Evolutionary conservation across 2,329 filamentous ascomycete genomes (phyloP), one percentile per base, ranked within the genome.

Genomic region (Parastagonospora avenae): DNA sequence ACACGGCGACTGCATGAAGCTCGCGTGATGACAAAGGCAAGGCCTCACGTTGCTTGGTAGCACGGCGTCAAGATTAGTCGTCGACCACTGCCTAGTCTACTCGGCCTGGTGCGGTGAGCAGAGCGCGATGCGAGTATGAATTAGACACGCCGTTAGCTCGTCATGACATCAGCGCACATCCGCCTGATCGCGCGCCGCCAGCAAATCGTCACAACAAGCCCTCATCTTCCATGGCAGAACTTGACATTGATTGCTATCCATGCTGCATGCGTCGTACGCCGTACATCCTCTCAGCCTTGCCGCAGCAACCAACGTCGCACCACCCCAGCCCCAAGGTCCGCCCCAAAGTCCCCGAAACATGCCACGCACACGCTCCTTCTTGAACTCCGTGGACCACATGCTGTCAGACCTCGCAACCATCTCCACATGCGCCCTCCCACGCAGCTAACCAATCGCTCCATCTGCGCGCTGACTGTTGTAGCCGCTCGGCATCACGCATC

Each of bases 81-180:
- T 37, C 35, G 15, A 37, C 35, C 35, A 16, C 35, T 7, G 19
- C 35, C 35, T 8, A 16, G 14, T 16, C 19, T 14, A 16, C 35
- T 14, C 35, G 14, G 12, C 8, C 14, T 28, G n/a, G 27, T 38
- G 31, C 43, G 43, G 37, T 48, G 45, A 48, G 30, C 41, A 48
- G 40, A 33, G 24, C 37, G 46, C 57, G 51, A 57, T 60, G 55
- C 57, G 39, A 33, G 37, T 36, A 27, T 58, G 59, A 46, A 46
- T 54, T 64, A 52, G 60, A 33, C 53, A 16, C 39, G 39, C 15
- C 12, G 12, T 43, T 55, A 56, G 57, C 47, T 19, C 36, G 39
- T 39, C 54, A 58, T 55, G 61, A 66, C 62, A 60, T 66, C 63
- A 66, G 54, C 50, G 59, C 40, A 44, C 55, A 16, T 51, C 50